phyloP scores from a whole-genome alignment of 177 flowering plant species.

The Vitis hybrid region DNA sequence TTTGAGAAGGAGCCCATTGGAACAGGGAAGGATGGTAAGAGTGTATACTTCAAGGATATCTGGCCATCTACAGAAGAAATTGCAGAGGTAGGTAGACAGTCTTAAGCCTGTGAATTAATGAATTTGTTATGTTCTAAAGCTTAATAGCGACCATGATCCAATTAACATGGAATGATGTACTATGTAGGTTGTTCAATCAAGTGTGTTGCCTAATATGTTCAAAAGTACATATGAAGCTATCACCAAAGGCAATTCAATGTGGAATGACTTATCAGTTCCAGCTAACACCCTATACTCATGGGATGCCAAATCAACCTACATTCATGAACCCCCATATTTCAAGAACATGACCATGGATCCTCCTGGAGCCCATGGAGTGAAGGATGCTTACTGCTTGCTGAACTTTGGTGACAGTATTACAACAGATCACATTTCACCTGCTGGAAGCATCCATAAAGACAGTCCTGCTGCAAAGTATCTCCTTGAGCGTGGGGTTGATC shows the following conservation, averaged over 20 bases:
- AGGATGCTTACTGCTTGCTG: conserved; percentile 88
- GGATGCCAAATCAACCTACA: conserved; percentile 89
- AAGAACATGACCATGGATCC: conserved; percentile 87
- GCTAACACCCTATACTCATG: conserved; percentile 60
- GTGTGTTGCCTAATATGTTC: conserved; percentile 91
- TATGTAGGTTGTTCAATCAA: conserved; percentile 79
- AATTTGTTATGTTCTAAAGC: neutral
- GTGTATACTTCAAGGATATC: conserved; percentile 77
- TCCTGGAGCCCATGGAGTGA: conserved; percentile 86
- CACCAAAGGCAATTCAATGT: conserved; percentile 88
- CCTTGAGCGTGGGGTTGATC: conserved; percentile 81
- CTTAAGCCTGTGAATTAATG: too few relatives aligned
- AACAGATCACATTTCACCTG: conserved; percentile 96
- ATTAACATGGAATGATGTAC: conserved; percentile 4
- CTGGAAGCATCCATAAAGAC: conserved; percentile 90
- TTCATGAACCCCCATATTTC: conserved; percentile 94
- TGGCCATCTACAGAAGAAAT: conserved; percentile 93
- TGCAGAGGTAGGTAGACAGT: conserved; percentile 71
- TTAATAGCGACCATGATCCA: neutral
- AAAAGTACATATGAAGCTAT: conserved; percentile 82
- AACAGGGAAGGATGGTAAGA: conserved; percentile 82
- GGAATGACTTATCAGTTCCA: conserved; percentile 87
- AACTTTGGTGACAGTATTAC: conserved; percentile 97
- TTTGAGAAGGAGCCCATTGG: conserved; percentile 93
- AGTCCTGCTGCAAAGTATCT: conserved; percentile 92